These are phyloP conservation scores for Mesembryanthemum crystallinum DNA, from an alignment of 148 eudicot species.

Conservation along the genomic window DNA sequence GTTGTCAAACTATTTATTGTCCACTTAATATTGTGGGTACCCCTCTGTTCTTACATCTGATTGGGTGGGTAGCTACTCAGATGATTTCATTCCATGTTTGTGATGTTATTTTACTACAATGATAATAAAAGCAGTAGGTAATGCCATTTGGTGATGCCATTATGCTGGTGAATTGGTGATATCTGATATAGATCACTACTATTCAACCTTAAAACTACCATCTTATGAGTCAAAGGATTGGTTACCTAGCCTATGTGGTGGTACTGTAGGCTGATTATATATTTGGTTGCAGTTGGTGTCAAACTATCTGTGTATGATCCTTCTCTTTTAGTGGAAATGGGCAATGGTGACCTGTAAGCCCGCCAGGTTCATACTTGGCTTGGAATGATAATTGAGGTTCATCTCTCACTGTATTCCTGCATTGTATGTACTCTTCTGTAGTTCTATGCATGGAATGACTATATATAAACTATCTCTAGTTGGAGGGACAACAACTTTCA, in stretches of 20 bases:
- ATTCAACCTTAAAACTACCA: not conserved
- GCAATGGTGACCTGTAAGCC: too few relatives aligned
- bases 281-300: too few relatives aligned
- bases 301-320: too few relatives aligned
- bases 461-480: not conserved
- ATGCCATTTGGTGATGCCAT: not conserved
- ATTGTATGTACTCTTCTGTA: not conserved
- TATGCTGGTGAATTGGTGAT: not conserved
- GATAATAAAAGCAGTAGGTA: too few relatives aligned
- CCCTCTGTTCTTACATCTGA: not conserved
- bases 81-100: not conserved
- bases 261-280: too few relatives aligned
- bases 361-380: too few relatives aligned
- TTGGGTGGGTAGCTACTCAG: not conserved
- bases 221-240: not conserved
- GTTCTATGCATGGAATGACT: not conserved
- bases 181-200: not conserved
- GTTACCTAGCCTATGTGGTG: too few relatives aligned
- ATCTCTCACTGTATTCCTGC: not conserved
- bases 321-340: too few relatives aligned
- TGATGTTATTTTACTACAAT: too few relatives aligned
- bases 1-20: not conserved
- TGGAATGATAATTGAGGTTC: too few relatives aligned
- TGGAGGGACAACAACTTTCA: not conserved
- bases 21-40: not conserved